phyloP scores from a whole-genome alignment of 768 basidiomycete genomes.

The Panellus pusillus region DNA sequence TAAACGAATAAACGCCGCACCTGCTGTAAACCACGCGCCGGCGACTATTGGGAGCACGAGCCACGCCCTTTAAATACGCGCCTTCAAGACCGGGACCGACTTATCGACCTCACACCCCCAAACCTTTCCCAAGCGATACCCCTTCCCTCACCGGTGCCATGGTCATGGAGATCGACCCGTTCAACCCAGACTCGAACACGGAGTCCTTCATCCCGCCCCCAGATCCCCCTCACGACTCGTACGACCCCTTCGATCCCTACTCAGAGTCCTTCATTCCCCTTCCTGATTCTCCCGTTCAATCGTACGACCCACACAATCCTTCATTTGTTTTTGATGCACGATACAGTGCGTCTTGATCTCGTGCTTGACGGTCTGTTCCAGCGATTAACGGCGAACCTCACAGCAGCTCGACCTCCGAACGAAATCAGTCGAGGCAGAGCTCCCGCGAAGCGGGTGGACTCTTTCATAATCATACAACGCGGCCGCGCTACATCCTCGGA shows the following conservation, averaged over 20 bases:
- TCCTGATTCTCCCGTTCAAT: neutral
- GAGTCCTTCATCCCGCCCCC: slow-evolving; percentile 2
- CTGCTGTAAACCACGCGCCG: slow-evolving; percentile 3
- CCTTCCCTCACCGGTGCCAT: neutral
- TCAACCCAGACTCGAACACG: slow-evolving; percentile 1
- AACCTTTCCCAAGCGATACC: no score
- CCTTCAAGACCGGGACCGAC: neutral
- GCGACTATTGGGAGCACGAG: neutral
- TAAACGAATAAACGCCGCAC: neutral
- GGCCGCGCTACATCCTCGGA: no score
- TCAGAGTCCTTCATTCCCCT: neutral
- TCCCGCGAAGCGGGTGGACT: no score
- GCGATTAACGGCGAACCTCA: no score
- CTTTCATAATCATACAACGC: no score
- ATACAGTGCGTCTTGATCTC: no score
- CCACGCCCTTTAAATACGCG: neutral
- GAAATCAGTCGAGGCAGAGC: no score
- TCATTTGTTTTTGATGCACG: no score
- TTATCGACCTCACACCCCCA: no score
- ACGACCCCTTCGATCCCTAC: neutral
- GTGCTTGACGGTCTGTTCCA: no score
- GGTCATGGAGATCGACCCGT: slow-evolving; percentile 1
- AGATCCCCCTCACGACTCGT: neutral
- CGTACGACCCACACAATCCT: neutral
- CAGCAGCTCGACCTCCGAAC: no score